Evolutionary conservation across 1,284 basidiomycete species (phyloP), one percentile per base, ranked within the genome.

Genomic region (Sanguinoderma infundibulare): DNA sequence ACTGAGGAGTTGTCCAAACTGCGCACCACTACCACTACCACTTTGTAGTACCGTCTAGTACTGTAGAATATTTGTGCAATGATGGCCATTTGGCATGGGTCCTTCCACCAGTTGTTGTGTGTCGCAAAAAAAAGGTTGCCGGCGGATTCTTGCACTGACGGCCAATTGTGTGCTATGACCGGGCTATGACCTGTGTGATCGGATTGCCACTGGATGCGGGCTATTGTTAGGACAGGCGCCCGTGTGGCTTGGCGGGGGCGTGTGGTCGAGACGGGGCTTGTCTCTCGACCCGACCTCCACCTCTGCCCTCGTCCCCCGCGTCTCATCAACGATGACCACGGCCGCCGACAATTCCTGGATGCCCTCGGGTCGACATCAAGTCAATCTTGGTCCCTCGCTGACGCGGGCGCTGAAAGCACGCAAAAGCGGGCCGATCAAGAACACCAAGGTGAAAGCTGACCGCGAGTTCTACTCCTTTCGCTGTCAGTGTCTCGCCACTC

Each of bases 401-500:
- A 74, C 73, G 6, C 78, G 83, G 56, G 81, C 85, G 7, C 77
- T 90, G 65, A 89, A 85, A 71, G 84, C 85, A 24, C 83, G 87
- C 67, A 86, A 83, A 67, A 81, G 81, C 42, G 71, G 69, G 59
- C 72, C 73, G 10, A 73, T 79, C 35, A 69, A 66, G 52, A 73
- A 67, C 47, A 66, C 54, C 60, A 79, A 84, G 73, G 85, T 84
- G 57, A 79, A 84, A 74, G 85, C 84, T 32, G 83, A 85, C 67
- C 81, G 82, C 51, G 87, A 90, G 65, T 90, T 89, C 73, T 90
- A 88, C 70, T 85, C 88, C 28, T 83, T 92, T 66, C 81, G 87
- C 65, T 92, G 90, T 91, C 67, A 69, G 86, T 81, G 35, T 28
- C 39, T 40, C 49, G 36, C 54, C 49, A 55, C 34, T 52, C 47